phyloP scores from a whole-genome alignment of 495 filamentous ascomycete genomes.

The Annulohypoxylon bovei region DNA sequence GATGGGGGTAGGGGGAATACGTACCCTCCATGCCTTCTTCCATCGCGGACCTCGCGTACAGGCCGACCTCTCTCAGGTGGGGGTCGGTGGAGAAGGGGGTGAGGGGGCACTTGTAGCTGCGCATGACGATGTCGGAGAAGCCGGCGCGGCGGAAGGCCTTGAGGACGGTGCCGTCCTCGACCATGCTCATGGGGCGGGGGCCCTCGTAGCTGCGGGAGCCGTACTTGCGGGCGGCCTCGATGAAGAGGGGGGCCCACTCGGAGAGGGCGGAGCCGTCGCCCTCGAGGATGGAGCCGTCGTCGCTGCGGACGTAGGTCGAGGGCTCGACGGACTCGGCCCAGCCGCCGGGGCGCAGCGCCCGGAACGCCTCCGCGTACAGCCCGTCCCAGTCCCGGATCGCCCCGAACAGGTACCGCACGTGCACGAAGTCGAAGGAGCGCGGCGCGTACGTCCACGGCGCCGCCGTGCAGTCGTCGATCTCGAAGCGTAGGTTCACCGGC shows the following conservation, averaged over 20 bases:
- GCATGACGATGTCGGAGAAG: constrained; percentile 59
- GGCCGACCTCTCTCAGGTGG: constrained; percentile 61
- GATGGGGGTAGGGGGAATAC: not conserved
- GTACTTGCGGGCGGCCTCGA: constrained; percentile 12
- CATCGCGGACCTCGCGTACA: constrained; percentile 36
- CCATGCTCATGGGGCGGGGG: constrained; percentile 30
- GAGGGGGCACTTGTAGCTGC: constrained; percentile 61
- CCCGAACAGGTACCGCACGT: constrained; percentile 63
- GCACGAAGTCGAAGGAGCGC: constrained; percentile 63
- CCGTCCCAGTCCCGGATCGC: constrained; percentile 61
- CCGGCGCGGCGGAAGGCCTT: constrained; percentile 54
- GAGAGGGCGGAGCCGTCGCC: constrained; percentile 30
- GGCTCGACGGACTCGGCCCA: constrained; percentile 44
- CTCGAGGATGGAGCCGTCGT: constrained; percentile 41
- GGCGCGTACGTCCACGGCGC: constrained; percentile 56
- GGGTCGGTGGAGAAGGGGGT: constrained; percentile 61
- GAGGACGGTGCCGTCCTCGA: constrained; percentile 23
- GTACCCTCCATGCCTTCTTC: constrained; percentile 45
- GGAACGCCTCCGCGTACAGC: constrained; percentile 37
- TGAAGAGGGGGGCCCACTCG: constrained; percentile 35
- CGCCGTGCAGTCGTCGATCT: constrained; percentile 60
- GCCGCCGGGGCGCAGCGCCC: constrained; percentile 39
- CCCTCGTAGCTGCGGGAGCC: not conserved
- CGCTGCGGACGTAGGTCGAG: constrained; percentile 32
- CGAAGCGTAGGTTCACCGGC: constrained; percentile 62